phyloP scores from a whole-genome alignment of 2,329 filamentous ascomycete species.

The Fusarium irregulare region DNA sequence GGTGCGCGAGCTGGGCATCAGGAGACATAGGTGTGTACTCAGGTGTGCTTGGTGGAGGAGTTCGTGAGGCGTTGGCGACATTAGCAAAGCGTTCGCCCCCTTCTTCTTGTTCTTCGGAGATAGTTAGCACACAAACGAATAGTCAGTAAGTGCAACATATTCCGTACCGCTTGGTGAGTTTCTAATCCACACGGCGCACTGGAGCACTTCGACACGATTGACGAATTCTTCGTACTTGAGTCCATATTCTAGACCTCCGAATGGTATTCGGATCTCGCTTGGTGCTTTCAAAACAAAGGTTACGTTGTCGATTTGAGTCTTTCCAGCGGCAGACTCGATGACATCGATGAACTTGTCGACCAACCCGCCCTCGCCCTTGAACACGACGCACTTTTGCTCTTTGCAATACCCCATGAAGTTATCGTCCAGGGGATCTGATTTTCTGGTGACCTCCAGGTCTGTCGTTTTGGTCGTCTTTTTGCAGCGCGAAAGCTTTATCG shows the following conservation, averaged over 20 bases:
- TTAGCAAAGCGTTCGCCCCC: neutral
- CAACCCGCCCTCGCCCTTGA: conserved; percentile 39
- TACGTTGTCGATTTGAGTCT: conserved; percentile 6
- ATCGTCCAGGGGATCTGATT: conserved; percentile 26
- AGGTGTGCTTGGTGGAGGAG: neutral
- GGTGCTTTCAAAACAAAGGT: conserved; percentile 28
- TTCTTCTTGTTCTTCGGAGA: conserved; percentile 2
- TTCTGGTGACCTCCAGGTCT: conserved; percentile 23
- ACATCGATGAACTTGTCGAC: conserved; percentile 36
- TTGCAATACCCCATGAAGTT: conserved; percentile 43
- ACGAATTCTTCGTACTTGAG: conserved; percentile 41
- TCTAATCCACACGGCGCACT: conserved; percentile 43
- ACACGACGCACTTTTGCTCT: conserved; percentile 35
- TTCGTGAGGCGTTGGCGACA: neutral
- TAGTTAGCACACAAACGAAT: neutral
- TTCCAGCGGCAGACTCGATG: conserved; percentile 15
- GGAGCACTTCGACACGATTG: conserved; percentile 41
- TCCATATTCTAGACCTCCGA: conserved; percentile 34
- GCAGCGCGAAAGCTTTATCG: conserved; percentile 15
- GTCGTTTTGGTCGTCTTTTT: conserved; percentile 8
- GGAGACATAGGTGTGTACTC: neutral
- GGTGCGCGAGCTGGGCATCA: neutral
- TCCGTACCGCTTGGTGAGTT: conserved; percentile 25
- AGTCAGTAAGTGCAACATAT: neutral
- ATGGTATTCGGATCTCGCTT: conserved; percentile 32